phyloP scores from a whole-genome alignment of 2,329 filamentous ascomycete genomes.

The Bertia moriformis region DNA sequence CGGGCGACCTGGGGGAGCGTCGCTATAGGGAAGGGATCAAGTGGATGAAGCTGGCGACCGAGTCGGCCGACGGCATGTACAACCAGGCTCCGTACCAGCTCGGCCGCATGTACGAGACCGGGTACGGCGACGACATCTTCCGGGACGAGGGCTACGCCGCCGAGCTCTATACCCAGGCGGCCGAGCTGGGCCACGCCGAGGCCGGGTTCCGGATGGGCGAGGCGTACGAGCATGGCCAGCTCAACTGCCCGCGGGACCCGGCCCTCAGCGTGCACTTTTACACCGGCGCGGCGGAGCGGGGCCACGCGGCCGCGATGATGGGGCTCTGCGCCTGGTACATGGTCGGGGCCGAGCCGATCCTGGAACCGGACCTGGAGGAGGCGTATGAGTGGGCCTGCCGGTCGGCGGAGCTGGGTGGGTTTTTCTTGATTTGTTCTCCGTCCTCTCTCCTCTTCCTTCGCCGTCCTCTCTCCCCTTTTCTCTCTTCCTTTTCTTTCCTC shows the following conservation, averaged over 20 bases:
- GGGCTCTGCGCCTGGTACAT: conserved; percentile 97
- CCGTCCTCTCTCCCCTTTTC: neutral
- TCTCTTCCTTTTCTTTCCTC: neutral
- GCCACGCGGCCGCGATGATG: conserved; percentile 87
- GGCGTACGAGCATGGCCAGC: conserved; percentile 82
- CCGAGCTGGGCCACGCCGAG: conserved; percentile 76
- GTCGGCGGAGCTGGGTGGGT: conserved; percentile 72
- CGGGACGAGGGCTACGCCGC: conserved; percentile 79
- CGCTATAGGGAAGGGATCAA: conserved; percentile 83
- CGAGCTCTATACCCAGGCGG: conserved; percentile 84
- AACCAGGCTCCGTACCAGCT: conserved; percentile 86
- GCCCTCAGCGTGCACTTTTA: conserved; percentile 95
- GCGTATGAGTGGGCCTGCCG: conserved; percentile 90
- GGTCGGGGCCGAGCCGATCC: conserved; percentile 77
- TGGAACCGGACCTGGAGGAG: conserved; percentile 90
- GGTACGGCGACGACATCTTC: conserved; percentile 87
- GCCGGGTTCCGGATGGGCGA: conserved; percentile 85
- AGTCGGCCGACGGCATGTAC: conserved; percentile 81
- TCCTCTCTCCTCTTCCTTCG: conserved; percentile 1
- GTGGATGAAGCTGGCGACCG: conserved; percentile 86
- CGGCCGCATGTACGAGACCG: conserved; percentile 73
- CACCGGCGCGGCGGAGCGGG: conserved; percentile 74
- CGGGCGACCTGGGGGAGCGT: conserved; percentile 75
- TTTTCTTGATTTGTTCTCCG: neutral
- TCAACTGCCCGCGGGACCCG: conserved; percentile 79